Conservation (phyloP, 805 yeast species). For the Kodamaea fukazawae region DNA sequence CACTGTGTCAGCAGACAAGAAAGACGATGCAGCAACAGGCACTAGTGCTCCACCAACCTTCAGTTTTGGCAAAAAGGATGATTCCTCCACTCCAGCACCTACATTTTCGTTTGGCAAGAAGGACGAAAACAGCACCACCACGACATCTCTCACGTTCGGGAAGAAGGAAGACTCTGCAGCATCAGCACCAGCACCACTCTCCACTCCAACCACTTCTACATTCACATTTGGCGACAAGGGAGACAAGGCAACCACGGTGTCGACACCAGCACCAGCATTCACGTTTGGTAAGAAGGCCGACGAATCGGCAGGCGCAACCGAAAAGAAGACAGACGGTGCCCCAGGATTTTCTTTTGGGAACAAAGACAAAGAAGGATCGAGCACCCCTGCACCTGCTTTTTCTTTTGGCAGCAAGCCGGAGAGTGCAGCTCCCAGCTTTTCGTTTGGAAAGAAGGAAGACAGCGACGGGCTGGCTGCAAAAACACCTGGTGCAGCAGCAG, state of each 20-base stretch:
- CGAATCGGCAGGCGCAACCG: constrained; percentile 6
- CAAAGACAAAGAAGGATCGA: constrained; percentile 1
- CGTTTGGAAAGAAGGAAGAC: constrained; percentile 15
- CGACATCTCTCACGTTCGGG: constrained; percentile 1
- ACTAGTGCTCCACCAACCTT: not conserved
- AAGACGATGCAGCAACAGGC: not conserved
- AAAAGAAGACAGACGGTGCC: no score
- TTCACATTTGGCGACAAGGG: constrained; percentile 1
- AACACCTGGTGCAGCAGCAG: not conserved
- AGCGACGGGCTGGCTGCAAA: not conserved
- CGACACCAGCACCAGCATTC: constrained; percentile 13
- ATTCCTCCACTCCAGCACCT: constrained; percentile 9
- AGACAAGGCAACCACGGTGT: not conserved
- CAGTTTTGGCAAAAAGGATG: constrained; percentile 1
- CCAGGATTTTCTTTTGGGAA: constrained; percentile 20
- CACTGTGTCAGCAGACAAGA: constrained; percentile 18
- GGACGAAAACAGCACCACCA: not conserved
- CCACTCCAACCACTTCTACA: not conserved
- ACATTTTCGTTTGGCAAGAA: constrained; percentile 5
- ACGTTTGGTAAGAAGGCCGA: constrained; percentile 15
- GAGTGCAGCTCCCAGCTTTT: constrained; percentile 13
- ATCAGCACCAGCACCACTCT: no score
- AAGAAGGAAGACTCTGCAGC: not conserved
- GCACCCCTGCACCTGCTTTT: constrained; percentile 9
- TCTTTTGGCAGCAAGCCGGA: constrained; percentile 9